Evolutionary conservation across 768 basidiomycete genomes (phyloP).

Genomic region (Coprinopsis sp.): DNA sequence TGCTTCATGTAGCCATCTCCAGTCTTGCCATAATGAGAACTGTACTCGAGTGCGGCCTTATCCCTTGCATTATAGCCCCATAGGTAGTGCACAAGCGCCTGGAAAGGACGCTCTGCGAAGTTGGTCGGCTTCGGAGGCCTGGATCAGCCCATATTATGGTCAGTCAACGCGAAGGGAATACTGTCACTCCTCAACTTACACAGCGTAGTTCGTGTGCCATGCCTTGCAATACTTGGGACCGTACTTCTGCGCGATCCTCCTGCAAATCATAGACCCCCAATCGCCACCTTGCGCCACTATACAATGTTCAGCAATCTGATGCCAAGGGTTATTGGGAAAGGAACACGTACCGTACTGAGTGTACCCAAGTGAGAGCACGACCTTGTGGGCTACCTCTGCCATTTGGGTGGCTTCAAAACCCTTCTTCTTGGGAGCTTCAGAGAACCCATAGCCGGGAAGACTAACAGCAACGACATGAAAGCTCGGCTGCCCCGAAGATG

Average conservation of each 20-base stretch:
- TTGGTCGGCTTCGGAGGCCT: conserved; percentile 16
- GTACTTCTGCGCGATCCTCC: conserved; percentile 22
- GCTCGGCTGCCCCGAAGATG: conserved; percentile 40
- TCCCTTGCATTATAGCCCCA: conserved; percentile 13
- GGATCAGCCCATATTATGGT: not conserved
- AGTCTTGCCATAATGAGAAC: conserved; percentile 22
- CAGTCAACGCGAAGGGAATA: too few species aligned
- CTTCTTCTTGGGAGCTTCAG: conserved; percentile 47
- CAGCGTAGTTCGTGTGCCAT: conserved; percentile 46
- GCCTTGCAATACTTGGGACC: conserved; percentile 39
- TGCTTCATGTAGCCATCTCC: conserved; percentile 34
- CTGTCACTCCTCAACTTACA: conserved; percentile 33
- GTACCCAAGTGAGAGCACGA: conserved; percentile 50
- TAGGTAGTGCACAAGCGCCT: conserved; percentile 21
- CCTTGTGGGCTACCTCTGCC: conserved; percentile 40
- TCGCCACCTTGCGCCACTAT: conserved; percentile 47
- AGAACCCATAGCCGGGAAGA: conserved; percentile 60
- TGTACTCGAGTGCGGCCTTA: conserved; percentile 28
- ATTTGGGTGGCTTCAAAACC: conserved; percentile 49
- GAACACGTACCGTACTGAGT: conserved; percentile 38
- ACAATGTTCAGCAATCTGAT: not conserved
- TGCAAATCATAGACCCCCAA: conserved; percentile 36
- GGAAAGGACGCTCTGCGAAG: conserved; percentile 20
- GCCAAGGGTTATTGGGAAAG: not conserved
- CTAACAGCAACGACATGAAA: conserved; percentile 62